Percentiles rank a stretch among this genome's conserved stretches.
phyloP scores from a whole-genome alignment of 2,329 filamentous ascomycete genomes.

The Dactylellina haptotyla region DNA sequence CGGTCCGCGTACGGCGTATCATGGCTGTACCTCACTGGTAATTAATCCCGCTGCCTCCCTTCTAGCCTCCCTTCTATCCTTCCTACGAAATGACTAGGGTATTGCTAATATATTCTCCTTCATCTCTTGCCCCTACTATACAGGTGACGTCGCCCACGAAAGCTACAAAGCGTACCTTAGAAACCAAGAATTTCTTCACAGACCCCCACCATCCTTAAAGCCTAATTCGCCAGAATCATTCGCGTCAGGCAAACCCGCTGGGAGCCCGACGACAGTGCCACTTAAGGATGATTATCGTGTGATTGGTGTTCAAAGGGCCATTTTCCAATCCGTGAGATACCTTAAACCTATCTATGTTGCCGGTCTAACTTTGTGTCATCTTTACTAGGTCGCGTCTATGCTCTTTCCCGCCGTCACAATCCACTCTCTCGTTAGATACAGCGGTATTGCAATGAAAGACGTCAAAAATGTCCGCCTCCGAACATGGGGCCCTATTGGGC shows the following conservation, averaged over 20 bases:
- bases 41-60: neutral
- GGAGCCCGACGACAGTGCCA: constrained; percentile 64
- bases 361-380: constrained; percentile 59
- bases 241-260: constrained; percentile 29
- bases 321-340: constrained; percentile 73
- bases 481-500: constrained; percentile 90
- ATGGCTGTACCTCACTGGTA: constrained; percentile 84
- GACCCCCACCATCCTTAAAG: constrained; percentile 62
- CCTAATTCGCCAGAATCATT: constrained; percentile 40
- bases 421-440: constrained; percentile 90
- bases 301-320: constrained; percentile 87
- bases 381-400: constrained; percentile 79
- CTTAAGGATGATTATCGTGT: constrained; percentile 89
- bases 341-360: neutral
- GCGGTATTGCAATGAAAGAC: constrained; percentile 83
- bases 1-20: constrained; percentile 85
- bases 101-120: neutral
- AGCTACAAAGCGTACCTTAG: constrained; percentile 93
- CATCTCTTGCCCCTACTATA: neutral
- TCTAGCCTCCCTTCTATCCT: neutral
- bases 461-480: constrained; percentile 78
- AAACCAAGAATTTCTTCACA: constrained; percentile 80
- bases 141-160: constrained; percentile 84
- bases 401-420: constrained; percentile 93
- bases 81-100: neutral